phyloP scores from a whole-genome alignment of 805 yeast genomes.

The Cyberlindnera suaveolens region DNA sequence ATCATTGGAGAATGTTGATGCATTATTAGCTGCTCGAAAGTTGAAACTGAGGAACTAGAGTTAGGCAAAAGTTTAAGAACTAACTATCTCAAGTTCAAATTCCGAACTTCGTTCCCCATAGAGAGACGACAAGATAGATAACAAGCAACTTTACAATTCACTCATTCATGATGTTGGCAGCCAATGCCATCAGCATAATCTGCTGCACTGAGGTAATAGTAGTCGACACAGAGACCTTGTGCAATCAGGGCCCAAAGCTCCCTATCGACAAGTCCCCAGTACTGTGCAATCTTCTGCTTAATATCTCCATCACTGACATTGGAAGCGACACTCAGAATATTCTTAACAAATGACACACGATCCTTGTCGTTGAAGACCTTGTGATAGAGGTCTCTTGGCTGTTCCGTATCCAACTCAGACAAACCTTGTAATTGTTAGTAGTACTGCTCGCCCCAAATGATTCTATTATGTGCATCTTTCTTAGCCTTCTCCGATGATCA shows the following conservation, averaged over 20 bases:
- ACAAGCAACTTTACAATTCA: not conserved
- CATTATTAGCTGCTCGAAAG: too few species aligned
- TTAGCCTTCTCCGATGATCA: constrained; percentile 17
- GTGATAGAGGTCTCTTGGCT: constrained; percentile 38
- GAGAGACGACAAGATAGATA: too few species aligned
- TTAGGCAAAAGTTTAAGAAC: too few species aligned
- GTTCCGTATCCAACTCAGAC: constrained; percentile 39
- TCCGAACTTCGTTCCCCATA: too few species aligned
- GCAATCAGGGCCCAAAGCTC: constrained; percentile 34
- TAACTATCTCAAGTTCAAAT: too few species aligned
- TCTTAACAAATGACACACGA: constrained; percentile 29
- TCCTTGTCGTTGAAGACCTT: constrained; percentile 31
- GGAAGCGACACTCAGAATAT: constrained; percentile 35
- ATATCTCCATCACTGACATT: constrained; percentile 25
- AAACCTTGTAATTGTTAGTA: constrained; percentile 35
- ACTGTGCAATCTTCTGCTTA: constrained; percentile 33
- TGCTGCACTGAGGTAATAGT: constrained; percentile 27
- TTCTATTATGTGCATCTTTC: constrained; percentile 30
- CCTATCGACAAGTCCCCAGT: constrained; percentile 36
- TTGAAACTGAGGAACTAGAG: too few species aligned
- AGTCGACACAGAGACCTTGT: too few species aligned
- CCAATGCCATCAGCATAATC: constrained; percentile 29
- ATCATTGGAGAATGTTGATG: too few species aligned
- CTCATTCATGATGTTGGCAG: constrained; percentile 11
- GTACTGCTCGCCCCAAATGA: constrained; percentile 30